Evolutionary conservation across 805 yeast genomes (phyloP), one percentile per base, ranked within the genome.

Genomic region (Pichia phayaonensis): DNA sequence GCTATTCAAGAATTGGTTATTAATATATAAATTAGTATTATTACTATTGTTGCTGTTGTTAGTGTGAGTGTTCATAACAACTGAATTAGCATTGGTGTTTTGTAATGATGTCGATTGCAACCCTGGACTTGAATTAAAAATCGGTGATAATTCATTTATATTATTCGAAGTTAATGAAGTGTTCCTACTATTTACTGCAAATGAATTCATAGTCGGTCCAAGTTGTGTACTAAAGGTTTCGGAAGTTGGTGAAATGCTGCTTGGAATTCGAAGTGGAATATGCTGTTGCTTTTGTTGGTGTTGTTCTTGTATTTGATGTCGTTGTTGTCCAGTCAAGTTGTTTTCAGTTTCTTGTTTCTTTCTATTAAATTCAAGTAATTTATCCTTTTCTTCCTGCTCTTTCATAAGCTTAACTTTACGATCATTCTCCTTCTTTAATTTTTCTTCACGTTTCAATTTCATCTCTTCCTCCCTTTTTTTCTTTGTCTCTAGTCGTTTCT

Each of bases 391-490:
- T 43, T 53, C 56, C n/a, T 29, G 16, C 15, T 41, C 45, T 42
- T 34, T 42, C 36, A 42, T n/a, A 23, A 18, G 24, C 20, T 38
- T 26, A 7, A 20, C 41, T 20, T 15, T 24, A 5, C 34, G 36
- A 39, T 42, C 46, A 21, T 16, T 44, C 16, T 41, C 21, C 43
- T 40, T 36, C 26, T 43, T 42, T 20, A n/a, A 12, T 47, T 67
- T 72, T 39, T 62, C 65, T 52, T 67, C 71, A 34, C 65, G 61
- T 55, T 59, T 66, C 42, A 65, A 54, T 47, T 66, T 67, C 54
- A 70, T 74, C 57, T 57, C 67, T 45, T 55, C 62, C 51, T 60
- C 63, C 45, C 58, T 59, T 50, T 60, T 59, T 57, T 66, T 52
- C 59, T 56, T 60, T 45, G 67, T 59, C 57, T 66, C 71, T 26